Base-by-base conservation (phyloP, 441 rosid genomes). In the Erodium texanum region DNA sequence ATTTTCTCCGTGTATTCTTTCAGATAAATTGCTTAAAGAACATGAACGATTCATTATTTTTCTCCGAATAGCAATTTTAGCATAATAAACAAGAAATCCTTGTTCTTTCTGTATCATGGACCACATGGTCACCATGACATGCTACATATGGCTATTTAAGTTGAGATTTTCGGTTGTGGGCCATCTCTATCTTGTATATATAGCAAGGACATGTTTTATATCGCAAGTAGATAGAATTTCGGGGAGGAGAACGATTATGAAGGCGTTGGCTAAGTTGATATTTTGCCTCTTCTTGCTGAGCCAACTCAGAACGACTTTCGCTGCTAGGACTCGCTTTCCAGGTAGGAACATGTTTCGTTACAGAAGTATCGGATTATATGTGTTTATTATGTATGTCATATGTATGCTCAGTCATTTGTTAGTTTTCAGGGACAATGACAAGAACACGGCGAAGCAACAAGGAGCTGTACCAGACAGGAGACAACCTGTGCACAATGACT, bases 401-500 rank as follows among this genome's bases (percentile, higher is more conserved):
- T 29, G 45, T 24, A 45, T 18, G 4, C 52, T 41, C 2, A 15
- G 66, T 18, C 8, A 11, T 54, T 54, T 16, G 8, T 70, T 32
- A 45, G 69, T 71, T 56, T 66, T 73, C 75, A 79, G 84, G 64
- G 64, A 52, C 6, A 48, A 41, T 71, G 73, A 71, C 14, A 9
- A 22, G 66, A 36, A 0, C 45, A 38, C 45, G 11, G 71, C 15
- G 64, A 18, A 16, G 5, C 61, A 11, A n/a, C 66, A 43, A 5
- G 73, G 59, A 52, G 7, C 18, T 27, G 29, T 63, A 7, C 83
- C 80, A 0, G 56, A 0, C 65, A 66, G 70, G 70, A 76, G 75
- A 73, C 38, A 36, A 0, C 78, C 78, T 0, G 77, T 78, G 67
- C 80, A 79, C 59, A 82, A 82, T 48, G 61, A 74, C 29, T 29